phyloP scores from a whole-genome alignment of 108 stramenopile species.

The Craspedostauros australis region DNA sequence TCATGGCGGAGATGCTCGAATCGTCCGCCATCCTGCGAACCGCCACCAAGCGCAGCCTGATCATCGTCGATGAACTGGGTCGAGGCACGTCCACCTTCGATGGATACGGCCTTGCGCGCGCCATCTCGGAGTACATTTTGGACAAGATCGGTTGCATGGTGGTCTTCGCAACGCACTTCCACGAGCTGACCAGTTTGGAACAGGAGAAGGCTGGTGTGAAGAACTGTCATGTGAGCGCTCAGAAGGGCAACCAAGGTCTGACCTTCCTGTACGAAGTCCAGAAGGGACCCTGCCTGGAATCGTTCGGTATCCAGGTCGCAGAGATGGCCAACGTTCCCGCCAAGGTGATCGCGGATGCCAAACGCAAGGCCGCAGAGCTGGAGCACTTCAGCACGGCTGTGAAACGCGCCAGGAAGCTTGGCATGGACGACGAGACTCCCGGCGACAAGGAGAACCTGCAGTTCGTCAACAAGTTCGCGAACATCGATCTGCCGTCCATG shows the following conservation, averaged over 20 bases:
- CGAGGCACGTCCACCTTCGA: constrained; percentile 97
- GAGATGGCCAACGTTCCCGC: constrained; percentile 89
- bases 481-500: constrained; percentile 15
- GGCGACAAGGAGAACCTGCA: not conserved
- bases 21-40: constrained; percentile 85
- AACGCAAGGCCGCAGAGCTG: constrained; percentile 84
- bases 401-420: not conserved
- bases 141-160: constrained; percentile 70
- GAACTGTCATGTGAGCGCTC: constrained; percentile 92
- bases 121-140: constrained; percentile 90
- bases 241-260: constrained; percentile 52
- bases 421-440: not conserved
- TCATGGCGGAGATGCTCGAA: constrained; percentile 99
- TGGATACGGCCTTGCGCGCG: constrained; percentile 95
- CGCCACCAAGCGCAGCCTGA: constrained; percentile 83
- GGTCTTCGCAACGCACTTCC: constrained; percentile 99
- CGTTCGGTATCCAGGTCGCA: constrained; percentile 97
- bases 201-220: constrained; percentile 51
- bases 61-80: constrained; percentile 98
- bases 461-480: constrained; percentile 8
- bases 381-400: constrained; percentile 61
- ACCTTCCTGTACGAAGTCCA: constrained; percentile 84
- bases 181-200: constrained; percentile 85
- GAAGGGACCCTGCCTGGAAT: constrained; percentile 88
- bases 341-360: constrained; percentile 86